Conservation (phyloP, 257 asterid species). For the Petunia axillaris region DNA sequence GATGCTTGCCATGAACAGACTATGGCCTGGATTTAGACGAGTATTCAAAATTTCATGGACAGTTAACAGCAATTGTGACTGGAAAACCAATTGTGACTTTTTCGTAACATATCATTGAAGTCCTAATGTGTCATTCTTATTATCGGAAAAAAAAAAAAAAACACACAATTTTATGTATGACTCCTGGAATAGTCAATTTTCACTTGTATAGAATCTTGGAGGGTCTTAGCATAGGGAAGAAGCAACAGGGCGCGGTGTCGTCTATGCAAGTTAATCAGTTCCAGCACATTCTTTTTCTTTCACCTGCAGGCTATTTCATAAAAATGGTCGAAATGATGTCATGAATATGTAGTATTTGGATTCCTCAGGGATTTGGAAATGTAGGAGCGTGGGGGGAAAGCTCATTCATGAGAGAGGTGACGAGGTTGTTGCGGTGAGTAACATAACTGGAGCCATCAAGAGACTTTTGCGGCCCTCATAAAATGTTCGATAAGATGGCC, state of each 20-base stretch:
- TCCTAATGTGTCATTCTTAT: background rate
- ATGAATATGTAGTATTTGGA: background rate
- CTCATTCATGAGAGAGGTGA: constrained; percentile 89
- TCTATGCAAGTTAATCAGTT: constrained; percentile 32
- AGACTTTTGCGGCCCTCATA: background rate
- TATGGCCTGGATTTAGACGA: constrained; percentile 98
- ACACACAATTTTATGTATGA: background rate
- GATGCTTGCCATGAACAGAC: constrained; percentile 57
- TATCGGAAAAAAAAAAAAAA: background rate
- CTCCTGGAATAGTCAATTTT: constrained; percentile 28
- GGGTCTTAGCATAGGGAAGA: constrained; percentile 91
- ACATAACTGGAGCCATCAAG: constrained; percentile 81
- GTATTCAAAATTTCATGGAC: constrained; percentile 93
- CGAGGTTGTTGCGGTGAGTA: constrained; percentile 80
- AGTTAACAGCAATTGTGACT: constrained; percentile 92
- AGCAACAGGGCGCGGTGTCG: constrained; percentile 94
- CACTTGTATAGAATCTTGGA: constrained; percentile 64
- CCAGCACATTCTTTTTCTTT: constrained; percentile 9
- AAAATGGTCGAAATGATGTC: background rate
- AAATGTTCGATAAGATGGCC: too few species aligned
- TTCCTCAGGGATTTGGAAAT: constrained; percentile 79
- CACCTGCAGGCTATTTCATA: background rate
- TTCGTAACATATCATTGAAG: background rate
- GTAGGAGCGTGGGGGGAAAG: constrained; percentile 90
- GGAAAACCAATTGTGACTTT: constrained; percentile 89